Conservation (phyloP, 163 green algal genomes). For the Trebouxiophyceae sp. region DNA sequence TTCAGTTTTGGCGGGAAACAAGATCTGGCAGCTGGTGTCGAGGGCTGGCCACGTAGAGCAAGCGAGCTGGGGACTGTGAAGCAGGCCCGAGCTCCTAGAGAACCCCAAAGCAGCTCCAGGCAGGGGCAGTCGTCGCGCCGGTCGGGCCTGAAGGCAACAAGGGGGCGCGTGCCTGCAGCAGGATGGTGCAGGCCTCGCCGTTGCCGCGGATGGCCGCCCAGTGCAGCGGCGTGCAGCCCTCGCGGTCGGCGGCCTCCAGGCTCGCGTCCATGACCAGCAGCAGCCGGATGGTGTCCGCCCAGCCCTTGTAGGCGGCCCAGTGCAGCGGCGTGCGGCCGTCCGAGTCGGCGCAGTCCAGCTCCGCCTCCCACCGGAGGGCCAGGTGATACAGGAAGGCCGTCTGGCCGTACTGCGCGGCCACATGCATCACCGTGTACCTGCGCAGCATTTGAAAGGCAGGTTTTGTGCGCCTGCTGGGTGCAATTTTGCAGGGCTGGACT, state of each 20-base stretch:
- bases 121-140: too few species aligned
- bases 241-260: constrained; percentile 54
- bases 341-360: constrained; percentile 67
- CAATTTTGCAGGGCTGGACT: too few species aligned
- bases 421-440: constrained; percentile 66
- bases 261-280: constrained; percentile 78
- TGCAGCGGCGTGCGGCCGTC: constrained; percentile 86
- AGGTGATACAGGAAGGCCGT: constrained; percentile 80
- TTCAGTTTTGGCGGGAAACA: too few species aligned
- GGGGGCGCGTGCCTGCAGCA: constrained; percentile 60
- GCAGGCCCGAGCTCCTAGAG: too few species aligned
- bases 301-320: constrained; percentile 96
- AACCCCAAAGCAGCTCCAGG: too few species aligned
- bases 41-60: too few species aligned
- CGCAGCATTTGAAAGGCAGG: too few species aligned
- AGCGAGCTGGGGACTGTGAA: too few species aligned
- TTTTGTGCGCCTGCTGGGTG: too few species aligned
- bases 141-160: too few species aligned
- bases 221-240: constrained; percentile 92
- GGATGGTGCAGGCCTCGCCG: constrained; percentile 78
- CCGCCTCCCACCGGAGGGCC: constrained; percentile 68
- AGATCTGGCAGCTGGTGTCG: too few species aligned
- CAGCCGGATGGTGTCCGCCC: constrained; percentile 75
- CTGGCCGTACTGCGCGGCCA: constrained; percentile 90
- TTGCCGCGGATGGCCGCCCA: constrained; percentile 94